phyloP scores from a whole-genome alignment of 2,329 filamentous ascomycete genomes.

The Colletotrichum sp. region DNA sequence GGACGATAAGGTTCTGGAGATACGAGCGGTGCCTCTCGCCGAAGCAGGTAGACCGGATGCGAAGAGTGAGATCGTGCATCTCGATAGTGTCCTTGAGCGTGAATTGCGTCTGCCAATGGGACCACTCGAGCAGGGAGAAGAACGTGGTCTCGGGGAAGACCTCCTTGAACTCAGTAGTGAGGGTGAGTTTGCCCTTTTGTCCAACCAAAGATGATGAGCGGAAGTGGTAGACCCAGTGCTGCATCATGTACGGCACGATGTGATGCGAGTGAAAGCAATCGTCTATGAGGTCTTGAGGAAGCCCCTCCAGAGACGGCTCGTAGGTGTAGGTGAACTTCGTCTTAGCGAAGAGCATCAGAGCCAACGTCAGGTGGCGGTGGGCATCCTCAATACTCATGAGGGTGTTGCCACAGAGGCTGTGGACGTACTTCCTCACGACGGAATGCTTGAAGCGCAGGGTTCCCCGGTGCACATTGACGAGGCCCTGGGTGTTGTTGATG shows the following conservation, averaged over 20 bases:
- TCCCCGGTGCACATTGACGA: constrained; percentile 37
- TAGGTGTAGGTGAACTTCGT: constrained; percentile 25
- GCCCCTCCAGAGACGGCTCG: constrained; percentile 32
- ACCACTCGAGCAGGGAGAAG: constrained; percentile 38
- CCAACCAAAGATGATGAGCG: constrained; percentile 34
- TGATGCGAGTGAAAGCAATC: constrained; percentile 29
- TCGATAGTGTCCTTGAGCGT: constrained; percentile 26
- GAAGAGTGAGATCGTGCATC: constrained; percentile 37
- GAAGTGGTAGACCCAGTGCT: constrained; percentile 41
- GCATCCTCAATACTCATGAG: constrained; percentile 36
- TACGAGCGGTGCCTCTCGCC: constrained; percentile 38
- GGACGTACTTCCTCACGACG: constrained; percentile 33
- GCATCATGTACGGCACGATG: constrained; percentile 38
- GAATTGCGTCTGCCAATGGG: constrained; percentile 32
- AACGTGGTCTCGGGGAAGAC: constrained; percentile 39
- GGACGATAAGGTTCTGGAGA: constrained; percentile 39
- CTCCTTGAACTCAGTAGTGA: constrained; percentile 37
- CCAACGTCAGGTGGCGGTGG: constrained; percentile 35
- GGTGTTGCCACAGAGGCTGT: constrained; percentile 35
- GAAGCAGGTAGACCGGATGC: constrained; percentile 38
- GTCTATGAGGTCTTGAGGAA: constrained; percentile 28
- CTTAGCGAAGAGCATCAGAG: constrained; percentile 38
- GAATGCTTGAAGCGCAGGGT: constrained; percentile 41
- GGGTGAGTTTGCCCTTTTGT: constrained; percentile 28
- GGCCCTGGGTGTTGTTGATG: constrained; percentile 22